Conservation (phyloP, 2,329 filamentous ascomycete species). For the Trichophyton simii region DNA sequence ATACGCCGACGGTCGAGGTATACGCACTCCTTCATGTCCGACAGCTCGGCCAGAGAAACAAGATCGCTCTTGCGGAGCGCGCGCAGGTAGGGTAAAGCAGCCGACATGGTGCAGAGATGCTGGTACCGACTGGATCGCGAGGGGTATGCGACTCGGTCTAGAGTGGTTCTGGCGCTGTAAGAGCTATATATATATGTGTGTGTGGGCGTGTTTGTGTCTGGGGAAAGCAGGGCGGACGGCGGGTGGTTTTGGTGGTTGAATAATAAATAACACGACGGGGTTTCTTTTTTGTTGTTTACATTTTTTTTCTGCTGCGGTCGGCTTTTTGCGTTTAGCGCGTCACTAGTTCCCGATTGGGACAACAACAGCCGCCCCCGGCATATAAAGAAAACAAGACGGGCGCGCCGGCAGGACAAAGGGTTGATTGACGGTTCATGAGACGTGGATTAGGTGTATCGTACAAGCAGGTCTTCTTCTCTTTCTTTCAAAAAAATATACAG, state of each 20-base stretch:
- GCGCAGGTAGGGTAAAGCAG: constrained; percentile 59
- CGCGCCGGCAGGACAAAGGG: background rate
- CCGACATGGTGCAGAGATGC: constrained; percentile 43
- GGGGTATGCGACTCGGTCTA: constrained; percentile 34
- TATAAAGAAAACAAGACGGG: background rate
- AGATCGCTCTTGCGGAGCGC: constrained; percentile 74
- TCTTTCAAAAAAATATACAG: background rate
- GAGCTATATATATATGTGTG: constrained; percentile 9
- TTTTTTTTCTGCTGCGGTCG: constrained; percentile 7
- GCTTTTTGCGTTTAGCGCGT: constrained; percentile 13
- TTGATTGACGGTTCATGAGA: background rate
- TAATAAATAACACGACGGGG: background rate
- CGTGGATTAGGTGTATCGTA: background rate
- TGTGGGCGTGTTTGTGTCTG: too few relatives aligned
- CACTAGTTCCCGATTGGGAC: constrained; percentile 7
- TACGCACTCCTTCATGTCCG: constrained; percentile 61
- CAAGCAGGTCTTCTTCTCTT: background rate
- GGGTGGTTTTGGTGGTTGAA: background rate
- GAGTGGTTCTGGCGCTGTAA: background rate
- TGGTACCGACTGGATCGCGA: constrained; percentile 32
- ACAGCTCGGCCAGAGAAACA: constrained; percentile 56
- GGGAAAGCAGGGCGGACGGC: constrained; percentile 7
- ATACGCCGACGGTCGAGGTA: background rate
- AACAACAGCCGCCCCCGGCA: too few relatives aligned
- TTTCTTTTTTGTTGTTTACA: constrained; percentile 22